phyloP scores from a whole-genome alignment of 306 rosid species.

The Delonix regia region DNA sequence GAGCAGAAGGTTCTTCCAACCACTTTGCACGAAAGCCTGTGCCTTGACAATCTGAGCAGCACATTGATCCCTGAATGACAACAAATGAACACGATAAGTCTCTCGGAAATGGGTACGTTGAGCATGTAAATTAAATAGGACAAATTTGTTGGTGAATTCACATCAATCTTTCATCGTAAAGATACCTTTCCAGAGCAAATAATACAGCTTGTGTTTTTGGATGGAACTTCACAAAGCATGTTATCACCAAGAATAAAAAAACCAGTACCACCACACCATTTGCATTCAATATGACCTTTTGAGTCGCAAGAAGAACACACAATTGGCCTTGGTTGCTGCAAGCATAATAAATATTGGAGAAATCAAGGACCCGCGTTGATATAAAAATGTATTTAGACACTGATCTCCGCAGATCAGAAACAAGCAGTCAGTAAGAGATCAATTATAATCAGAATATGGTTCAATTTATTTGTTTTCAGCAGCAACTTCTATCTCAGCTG shows the following conservation, averaged over 20 bases:
- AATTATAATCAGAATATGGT: constrained; percentile 1
- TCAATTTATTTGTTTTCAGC: constrained; percentile 1
- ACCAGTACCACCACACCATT: constrained; percentile 96
- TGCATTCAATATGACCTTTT: constrained; percentile 78
- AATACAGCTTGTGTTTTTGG: constrained; percentile 78
- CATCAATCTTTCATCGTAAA: constrained; percentile 8
- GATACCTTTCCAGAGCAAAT: constrained; percentile 85
- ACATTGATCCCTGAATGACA: constrained; percentile 44
- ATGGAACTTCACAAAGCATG: constrained; percentile 98
- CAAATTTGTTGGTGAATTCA: neutral
- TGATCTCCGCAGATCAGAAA: neutral
- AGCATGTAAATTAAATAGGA: neutral
- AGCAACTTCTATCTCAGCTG: neutral
- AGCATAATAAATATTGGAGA: constrained; percentile 25
- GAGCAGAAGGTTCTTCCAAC: constrained; percentile 83
- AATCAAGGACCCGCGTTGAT: constrained; percentile 29
- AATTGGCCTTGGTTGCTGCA: constrained; percentile 93
- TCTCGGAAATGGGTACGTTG: neutral
- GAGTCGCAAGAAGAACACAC: constrained; percentile 84
- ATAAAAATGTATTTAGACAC: constrained; percentile 7
- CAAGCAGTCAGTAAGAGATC: neutral
- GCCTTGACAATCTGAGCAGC: constrained; percentile 55
- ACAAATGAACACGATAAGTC: constrained; percentile 8
- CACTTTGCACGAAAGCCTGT: constrained; percentile 70
- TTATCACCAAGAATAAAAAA: constrained; percentile 89